Evolutionary conservation across 805 yeast species (phyloP).

Genomic region (Ogataea paraovalis): DNA sequence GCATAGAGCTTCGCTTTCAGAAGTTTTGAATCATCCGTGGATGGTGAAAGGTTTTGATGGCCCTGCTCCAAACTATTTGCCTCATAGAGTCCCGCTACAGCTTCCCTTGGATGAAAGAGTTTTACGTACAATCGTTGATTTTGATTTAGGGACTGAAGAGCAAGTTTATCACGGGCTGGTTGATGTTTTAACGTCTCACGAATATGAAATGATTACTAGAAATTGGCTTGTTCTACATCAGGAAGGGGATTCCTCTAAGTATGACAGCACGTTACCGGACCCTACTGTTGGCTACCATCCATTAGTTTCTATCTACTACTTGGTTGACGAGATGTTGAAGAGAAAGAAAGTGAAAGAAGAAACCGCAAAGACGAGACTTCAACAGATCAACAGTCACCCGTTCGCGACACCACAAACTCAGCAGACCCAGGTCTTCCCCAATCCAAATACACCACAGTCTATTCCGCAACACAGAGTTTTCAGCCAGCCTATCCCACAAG

Average conservation of each 20-base stretch:
- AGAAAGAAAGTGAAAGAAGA: conserved; percentile 62
- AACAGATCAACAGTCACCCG: conserved; percentile 13
- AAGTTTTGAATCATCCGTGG: conserved; percentile 90
- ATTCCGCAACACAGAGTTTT: conserved; percentile 20
- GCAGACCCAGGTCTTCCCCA: conserved; percentile 10
- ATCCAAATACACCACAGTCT: conserved; percentile 10
- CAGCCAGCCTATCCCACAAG: conserved; percentile 24
- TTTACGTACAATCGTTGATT: conserved; percentile 66
- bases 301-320: conserved; percentile 75
- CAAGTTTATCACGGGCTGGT: conserved; percentile 54
- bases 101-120: conserved; percentile 66
- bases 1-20: conserved; percentile 73
- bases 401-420: conserved; percentile 12
- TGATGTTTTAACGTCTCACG: conserved; percentile 54
- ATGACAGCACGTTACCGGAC: conserved; percentile 43
- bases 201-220: conserved; percentile 58
- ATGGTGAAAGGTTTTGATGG: conserved; percentile 83
- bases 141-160: conserved; percentile 73
- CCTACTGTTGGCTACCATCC: conserved; percentile 91
- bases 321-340: conserved; percentile 79
- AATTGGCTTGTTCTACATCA: conserved; percentile 53
- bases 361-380: conserved; percentile 30
- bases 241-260: conserved; percentile 24
- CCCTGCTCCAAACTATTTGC: conserved; percentile 66
- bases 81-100: conserved; percentile 70